Conservation (phyloP, 1,284 basidiomycete species). For the Cutaneotrichosporon arboriforme region DNA sequence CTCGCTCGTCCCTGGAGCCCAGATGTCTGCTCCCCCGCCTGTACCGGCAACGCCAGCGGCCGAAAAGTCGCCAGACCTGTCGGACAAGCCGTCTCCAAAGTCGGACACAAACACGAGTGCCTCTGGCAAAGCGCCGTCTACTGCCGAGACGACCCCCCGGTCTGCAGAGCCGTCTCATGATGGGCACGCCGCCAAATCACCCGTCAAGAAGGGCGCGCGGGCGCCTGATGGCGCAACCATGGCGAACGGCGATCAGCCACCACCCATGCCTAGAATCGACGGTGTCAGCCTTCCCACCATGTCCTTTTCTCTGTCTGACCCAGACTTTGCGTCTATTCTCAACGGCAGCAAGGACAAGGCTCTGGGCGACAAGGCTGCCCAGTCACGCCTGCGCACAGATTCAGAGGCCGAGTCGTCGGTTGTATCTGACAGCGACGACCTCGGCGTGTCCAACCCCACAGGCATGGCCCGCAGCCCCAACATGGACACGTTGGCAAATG, state of each 20-base stretch:
- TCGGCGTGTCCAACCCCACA: background rate
- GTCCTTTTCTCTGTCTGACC: slow-evolving; percentile 47
- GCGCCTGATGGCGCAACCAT: background rate
- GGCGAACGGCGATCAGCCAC: background rate
- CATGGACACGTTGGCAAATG: slow-evolving; percentile 18
- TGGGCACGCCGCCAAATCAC: background rate
- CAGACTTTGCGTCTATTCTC: slow-evolving; percentile 47
- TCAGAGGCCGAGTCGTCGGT: background rate
- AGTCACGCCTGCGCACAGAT: background rate
- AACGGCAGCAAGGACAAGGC: slow-evolving; percentile 30
- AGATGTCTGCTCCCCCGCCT: background rate
- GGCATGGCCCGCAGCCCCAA: slow-evolving; percentile 22
- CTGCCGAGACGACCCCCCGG: slow-evolving; percentile 1
- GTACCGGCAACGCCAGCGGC: background rate
- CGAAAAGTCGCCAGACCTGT: background rate
- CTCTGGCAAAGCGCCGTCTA: background rate
- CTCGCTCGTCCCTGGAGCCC: background rate
- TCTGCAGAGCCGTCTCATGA: slow-evolving; percentile 1
- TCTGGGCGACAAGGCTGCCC: background rate
- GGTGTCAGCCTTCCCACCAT: slow-evolving; percentile 37
- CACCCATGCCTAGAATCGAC: slow-evolving; percentile 30
- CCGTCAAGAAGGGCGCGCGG: background rate
- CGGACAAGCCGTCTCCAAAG: slow-evolving; percentile 1
- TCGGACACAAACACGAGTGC: background rate
- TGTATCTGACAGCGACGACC: background rate